Percentiles rank a stretch among this genome's conserved stretches.
Evolutionary conservation across 768 basidiomycete genomes (phyloP).

Genomic region (Pholiota molesta): DNA sequence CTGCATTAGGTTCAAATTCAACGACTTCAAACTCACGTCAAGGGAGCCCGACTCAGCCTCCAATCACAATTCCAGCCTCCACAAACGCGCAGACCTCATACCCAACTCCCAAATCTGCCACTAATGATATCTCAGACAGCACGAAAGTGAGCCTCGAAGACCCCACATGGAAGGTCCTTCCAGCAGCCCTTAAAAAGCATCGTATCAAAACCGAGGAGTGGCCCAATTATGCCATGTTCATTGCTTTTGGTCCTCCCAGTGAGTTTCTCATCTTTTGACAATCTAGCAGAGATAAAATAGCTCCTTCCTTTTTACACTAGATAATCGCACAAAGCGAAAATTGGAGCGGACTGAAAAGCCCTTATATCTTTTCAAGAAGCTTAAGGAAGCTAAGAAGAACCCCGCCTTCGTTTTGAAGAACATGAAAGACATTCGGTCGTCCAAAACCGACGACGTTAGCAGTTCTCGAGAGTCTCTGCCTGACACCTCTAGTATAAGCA

Average conservation of each 20-base stretch:
- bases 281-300: not conserved
- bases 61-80: conserved; percentile 18
- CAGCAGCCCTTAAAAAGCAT: conserved; percentile 97
- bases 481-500: not conserved
- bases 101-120: conserved; percentile 44
- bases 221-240: conserved; percentile 99
- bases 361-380: conserved; percentile 91
- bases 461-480: conserved; percentile 3
- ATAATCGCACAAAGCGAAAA: conserved; percentile 86
- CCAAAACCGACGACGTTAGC: conserved; percentile 30
- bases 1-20: conserved; percentile 22
- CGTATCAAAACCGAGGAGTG: conserved; percentile 96
- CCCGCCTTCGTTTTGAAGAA: conserved; percentile 98
- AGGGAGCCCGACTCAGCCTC: not conserved
- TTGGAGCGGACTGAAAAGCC: conserved; percentile 94
- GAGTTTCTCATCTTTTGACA: conserved; percentile 22
- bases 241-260: conserved; percentile 93
- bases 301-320: conserved; percentile 31
- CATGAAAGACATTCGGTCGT: conserved; percentile 92
- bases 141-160: conserved; percentile 97
- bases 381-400: conserved; percentile 95
- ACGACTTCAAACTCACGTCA: conserved; percentile 25
- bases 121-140: conserved; percentile 68
- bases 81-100: conserved; percentile 32
- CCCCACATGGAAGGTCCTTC: conserved; percentile 98